Evolutionary conservation across 78 protist genomes (phyloP).

Genomic region (Dictyostelium discoideum): DNA sequence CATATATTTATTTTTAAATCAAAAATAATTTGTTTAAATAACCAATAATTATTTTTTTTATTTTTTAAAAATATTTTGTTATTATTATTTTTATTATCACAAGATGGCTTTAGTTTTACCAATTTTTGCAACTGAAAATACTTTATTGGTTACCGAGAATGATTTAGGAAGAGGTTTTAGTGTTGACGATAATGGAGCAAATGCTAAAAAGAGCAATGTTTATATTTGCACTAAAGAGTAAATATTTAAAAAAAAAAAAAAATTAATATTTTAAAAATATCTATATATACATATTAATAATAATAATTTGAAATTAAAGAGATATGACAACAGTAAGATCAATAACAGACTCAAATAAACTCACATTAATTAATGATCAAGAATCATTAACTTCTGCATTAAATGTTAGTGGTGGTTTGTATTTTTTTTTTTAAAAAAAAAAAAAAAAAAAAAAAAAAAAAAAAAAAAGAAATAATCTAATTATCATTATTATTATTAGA

Average conservation of each 20-base stretch:
- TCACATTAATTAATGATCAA: neutral
- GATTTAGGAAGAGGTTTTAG: conserved; percentile 43
- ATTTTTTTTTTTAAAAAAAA: no score
- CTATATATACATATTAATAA: no score
- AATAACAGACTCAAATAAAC: neutral
- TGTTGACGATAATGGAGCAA: neutral
- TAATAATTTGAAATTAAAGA: neutral
- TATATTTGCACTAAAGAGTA: neutral
- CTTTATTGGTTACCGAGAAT: neutral
- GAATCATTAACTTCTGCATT: neutral
- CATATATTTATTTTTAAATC: no score
- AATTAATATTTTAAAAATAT: neutral
- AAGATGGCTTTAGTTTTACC: neutral
- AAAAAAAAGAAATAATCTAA: neutral
- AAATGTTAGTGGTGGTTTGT: neutral
- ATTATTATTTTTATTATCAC: no score
- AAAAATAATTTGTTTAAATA: no score
- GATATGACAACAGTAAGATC: neutral
- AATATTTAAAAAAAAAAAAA: neutral
- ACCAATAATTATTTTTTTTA: no score
- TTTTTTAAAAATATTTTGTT: no score
- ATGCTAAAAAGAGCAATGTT: neutral
- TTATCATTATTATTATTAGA: neutral
- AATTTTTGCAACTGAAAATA: neutral
- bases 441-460: no score